These are phyloP conservation scores for Knufia fluminis DNA, from an alignment of 2,329 filamentous ascomycete genomes.

Conservation along the genomic window DNA sequence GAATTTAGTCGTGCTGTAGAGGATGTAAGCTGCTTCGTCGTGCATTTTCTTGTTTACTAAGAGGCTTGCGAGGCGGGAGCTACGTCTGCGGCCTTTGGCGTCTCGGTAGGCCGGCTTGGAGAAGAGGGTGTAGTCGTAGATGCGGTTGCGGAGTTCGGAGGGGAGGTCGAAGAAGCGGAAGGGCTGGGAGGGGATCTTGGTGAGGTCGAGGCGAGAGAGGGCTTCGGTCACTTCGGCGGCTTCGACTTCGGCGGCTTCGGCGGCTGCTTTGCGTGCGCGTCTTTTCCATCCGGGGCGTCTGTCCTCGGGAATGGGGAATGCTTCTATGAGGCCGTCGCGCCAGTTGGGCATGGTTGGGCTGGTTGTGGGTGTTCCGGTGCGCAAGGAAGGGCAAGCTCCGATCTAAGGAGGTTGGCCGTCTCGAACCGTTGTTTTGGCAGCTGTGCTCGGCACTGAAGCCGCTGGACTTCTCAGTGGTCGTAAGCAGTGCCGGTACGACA, in stretches of 20 bases:
- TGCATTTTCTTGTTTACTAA: constrained; percentile 37
- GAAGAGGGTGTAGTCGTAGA: constrained; percentile 40
- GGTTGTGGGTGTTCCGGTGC: no score
- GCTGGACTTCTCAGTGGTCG: no score
- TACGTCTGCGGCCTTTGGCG: background rate
- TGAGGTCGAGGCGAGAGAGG: background rate
- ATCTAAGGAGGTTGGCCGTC: no score
- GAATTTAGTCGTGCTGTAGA: constrained; percentile 45
- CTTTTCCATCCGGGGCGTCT: constrained; percentile 12
- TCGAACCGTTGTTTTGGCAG: no score
- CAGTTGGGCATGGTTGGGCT: constrained; percentile 17
- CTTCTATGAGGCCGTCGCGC: constrained; percentile 22
- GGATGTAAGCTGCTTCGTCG: constrained; percentile 42
- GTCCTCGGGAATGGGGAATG: constrained; percentile 22
- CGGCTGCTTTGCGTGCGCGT: constrained; percentile 16
- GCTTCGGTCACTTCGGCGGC: constrained; percentile 7
- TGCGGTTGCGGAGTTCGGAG: constrained; percentile 43
- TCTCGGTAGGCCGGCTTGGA: constrained; percentile 25
- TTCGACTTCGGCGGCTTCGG: constrained; percentile 13
- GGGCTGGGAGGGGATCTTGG: constrained; percentile 16
- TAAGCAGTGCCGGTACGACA: no score
- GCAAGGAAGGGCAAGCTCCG: no score
- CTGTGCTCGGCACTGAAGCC: no score
- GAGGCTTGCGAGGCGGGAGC: constrained; percentile 25
- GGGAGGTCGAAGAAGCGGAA: constrained; percentile 47